phyloP scores from a whole-genome alignment of 2,329 filamentous ascomycete genomes.

The Sclerotinia nivalis region DNA sequence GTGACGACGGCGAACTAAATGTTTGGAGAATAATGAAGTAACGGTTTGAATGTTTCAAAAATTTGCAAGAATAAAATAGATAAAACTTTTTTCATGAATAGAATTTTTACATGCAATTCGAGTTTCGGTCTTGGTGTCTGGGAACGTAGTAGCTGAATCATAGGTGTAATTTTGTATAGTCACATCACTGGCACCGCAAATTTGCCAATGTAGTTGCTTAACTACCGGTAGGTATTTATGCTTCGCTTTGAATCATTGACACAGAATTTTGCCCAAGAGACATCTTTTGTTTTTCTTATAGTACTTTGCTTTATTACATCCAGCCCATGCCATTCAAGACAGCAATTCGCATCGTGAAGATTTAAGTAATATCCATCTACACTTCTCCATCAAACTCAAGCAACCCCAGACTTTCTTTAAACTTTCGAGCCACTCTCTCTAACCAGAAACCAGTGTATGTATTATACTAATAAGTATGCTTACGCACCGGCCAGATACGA shows the following conservation, averaged over 20 bases:
- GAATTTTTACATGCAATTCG: neutral
- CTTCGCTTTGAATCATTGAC: neutral
- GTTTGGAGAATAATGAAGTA: neutral
- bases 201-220: neutral
- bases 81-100: neutral
- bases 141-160: too few relatives aligned
- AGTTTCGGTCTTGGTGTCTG: neutral
- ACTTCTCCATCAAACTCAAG: neutral
- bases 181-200: neutral
- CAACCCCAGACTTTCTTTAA: too few relatives aligned
- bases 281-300: neutral
- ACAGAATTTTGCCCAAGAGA: neutral
- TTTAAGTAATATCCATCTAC: neutral
- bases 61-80: neutral
- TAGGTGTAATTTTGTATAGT: too few relatives aligned
- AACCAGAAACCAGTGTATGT: neutral
- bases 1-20: constrained; percentile 20
- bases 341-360: neutral
- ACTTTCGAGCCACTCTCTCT: neutral
- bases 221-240: neutral
- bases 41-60: neutral
- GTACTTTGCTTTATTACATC: neutral
- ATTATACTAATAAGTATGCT: neutral
- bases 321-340: neutral
- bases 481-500: neutral